These are phyloP conservation scores for Rhizopogon vinicolor DNA, from an alignment of 768 basidiomycete species.

Conservation along the genomic window DNA sequence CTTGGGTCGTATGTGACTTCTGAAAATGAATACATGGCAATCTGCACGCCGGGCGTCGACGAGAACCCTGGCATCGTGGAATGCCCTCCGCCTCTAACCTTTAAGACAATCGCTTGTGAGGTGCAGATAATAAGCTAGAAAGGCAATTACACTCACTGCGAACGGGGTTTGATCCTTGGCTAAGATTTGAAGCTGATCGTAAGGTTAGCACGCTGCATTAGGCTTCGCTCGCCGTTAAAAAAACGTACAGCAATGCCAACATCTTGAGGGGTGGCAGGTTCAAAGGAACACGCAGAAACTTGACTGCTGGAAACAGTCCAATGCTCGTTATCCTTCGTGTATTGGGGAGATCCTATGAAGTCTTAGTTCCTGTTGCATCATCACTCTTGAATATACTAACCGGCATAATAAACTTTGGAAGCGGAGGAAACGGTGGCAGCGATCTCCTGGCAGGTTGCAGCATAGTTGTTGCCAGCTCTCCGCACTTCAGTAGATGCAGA, in stretches of 20 bases:
- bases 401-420: conserved; percentile 41
- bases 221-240: background rate
- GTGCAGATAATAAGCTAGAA: background rate
- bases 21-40: conserved; percentile 48
- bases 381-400: conserved; percentile 19
- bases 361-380: background rate
- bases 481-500: too few relatives aligned
- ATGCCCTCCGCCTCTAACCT: conserved; percentile 65
- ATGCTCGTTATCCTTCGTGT: conserved; percentile 40
- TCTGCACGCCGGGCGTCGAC: conserved; percentile 56
- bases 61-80: conserved; percentile 51
- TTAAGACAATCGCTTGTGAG: background rate
- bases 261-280: conserved; percentile 54
- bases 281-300: conserved; percentile 46
- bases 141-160: conserved; percentile 34
- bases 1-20: conserved; percentile 37
- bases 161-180: conserved; percentile 44
- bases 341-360: conserved; percentile 15
- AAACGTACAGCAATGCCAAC: conserved; percentile 41
- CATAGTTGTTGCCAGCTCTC: too few relatives aligned
- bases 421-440: conserved; percentile 33
- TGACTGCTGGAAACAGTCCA: conserved; percentile 48
- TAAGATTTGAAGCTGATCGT: conserved; percentile 43
- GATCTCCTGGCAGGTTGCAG: conserved; percentile 31
- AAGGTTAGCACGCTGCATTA: background rate